Evolutionary conservation across 2,329 filamentous ascomycete genomes (phyloP), one percentile per base, ranked within the genome.

Genomic region (Teratosphaeria pseudoeucalypti): DNA sequence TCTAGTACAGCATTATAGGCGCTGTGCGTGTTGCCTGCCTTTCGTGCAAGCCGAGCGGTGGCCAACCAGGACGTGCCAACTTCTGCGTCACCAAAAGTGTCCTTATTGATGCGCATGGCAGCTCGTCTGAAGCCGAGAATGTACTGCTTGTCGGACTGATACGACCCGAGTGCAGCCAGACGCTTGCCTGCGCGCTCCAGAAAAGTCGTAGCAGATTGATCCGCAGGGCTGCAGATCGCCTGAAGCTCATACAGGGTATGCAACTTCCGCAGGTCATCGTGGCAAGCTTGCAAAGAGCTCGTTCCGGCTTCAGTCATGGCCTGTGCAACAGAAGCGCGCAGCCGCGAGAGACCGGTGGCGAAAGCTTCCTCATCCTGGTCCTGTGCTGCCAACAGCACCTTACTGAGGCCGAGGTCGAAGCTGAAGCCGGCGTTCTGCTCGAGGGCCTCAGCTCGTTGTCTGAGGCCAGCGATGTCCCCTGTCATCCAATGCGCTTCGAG

Each of bases 1-100:
- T 94, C 90, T 2, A 97, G 81, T 27, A 97, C 90, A 14, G 92
- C 91, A 71, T 95, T 94, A 76, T 96, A 96, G 0, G 94, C 95
- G 66, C 92, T 91, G 58, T 90, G 87, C 58, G 86, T 86, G 16
- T 88, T 88, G 62, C 89, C 88, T 7, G 88, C 84, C 75, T 97
- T 96, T 60, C 94, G 84, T 19, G 92, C 91, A 34, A 99, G 81
- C 63, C 88, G 85, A 52, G 92, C 90, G 66, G 87, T 95, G 1
- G 86, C 85, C 2, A 97, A 78, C 92, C 92, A 99, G 10, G 90
- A 80, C 0, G 86, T 83, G 2, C 92, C 92, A 64, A 95, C 85
- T 64, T 96, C 89, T 63, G 88, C 81, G 2, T 80, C 81, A 66
- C 90, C 55, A 26, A 58, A 61, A 3, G 3, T 55, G 19, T 63